These are phyloP conservation scores for Thraustotheca clavata DNA, from an alignment of 352 stramenopile species.

Conservation along the genomic window DNA sequence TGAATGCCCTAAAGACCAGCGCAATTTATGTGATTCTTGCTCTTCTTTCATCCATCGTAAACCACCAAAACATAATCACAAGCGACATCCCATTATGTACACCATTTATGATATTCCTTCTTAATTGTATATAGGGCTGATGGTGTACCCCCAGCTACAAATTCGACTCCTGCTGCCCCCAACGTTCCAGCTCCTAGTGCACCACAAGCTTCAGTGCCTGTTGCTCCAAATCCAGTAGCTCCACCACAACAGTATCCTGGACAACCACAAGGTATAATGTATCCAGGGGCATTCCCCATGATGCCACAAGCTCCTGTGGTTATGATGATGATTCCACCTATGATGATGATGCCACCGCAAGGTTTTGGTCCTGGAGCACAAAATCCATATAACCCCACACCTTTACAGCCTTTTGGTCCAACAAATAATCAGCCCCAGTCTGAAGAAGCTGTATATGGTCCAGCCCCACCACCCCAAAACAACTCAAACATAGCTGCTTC, in stretches of 20 bases:
- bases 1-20: background rate
- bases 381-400: background rate
- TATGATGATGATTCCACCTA: slow-evolving; percentile 6
- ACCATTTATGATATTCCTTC: background rate
- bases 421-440: background rate
- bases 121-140: background rate
- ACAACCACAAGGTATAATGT: too few relatives aligned
- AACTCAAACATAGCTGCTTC: background rate
- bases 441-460: background rate
- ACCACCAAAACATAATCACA: slow-evolving; percentile 16
- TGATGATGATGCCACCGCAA: slow-evolving; percentile 11
- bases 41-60: slow-evolving; percentile 19
- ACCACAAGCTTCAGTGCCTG: background rate
- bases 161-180: background rate
- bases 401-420: background rate
- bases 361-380: background rate
- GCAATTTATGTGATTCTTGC: slow-evolving; percentile 14
- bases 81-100: background rate
- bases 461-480: background rate
- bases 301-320: background rate
- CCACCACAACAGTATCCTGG: background rate
- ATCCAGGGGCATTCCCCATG: background rate
- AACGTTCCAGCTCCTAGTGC: background rate
- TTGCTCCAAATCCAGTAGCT: background rate
- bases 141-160: background rate